Conservation (phyloP, 371 early-diverging fungal genomes). For the Mortierella sp. region DNA sequence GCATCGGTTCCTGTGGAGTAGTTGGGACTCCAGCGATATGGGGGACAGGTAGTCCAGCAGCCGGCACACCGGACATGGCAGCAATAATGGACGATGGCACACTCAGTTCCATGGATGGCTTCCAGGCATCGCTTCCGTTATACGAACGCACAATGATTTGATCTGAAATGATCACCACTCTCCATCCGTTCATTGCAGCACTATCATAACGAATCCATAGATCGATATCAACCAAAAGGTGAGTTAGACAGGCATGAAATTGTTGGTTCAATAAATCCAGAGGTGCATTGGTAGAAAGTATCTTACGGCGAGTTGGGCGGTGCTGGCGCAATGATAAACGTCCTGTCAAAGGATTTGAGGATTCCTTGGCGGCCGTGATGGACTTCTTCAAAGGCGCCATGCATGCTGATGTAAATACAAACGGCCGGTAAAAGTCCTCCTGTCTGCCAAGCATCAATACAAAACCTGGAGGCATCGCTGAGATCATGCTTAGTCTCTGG, state of each 20-base stretch:
- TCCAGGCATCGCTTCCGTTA: conserved; percentile 35
- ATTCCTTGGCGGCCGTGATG: conserved; percentile 6
- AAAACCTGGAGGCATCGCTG: conserved; percentile 30
- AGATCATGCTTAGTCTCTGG: conserved; percentile 37
- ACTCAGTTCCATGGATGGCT: conserved; percentile 18
- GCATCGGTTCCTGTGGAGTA: conserved; percentile 16
- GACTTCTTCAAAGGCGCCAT: conserved; percentile 41
- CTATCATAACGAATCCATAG: conserved; percentile 6
- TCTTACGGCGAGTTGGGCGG: conserved; percentile 24
- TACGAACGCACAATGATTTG: conserved; percentile 30
- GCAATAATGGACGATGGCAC: not conserved
- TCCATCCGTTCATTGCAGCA: conserved; percentile 35
- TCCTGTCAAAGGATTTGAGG: conserved; percentile 38
- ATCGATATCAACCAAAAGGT: too few species aligned
- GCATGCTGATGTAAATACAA: conserved; percentile 36
- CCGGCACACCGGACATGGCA: not conserved
- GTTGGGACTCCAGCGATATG: conserved; percentile 3
- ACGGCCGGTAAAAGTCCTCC: conserved; percentile 24
- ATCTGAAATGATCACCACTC: conserved; percentile 42
- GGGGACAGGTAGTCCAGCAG: not conserved
- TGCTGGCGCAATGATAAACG: conserved; percentile 37
- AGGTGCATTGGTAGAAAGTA: not conserved
- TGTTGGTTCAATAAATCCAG: not conserved
- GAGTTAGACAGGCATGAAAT: not conserved
- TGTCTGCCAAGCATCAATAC: conserved; percentile 46